Percentiles rank a stretch among this genome's conserved stretches.
Conservation (phyloP, 2,329 filamentous ascomycete genomes). For the Aspergillus uvarum region DNA sequence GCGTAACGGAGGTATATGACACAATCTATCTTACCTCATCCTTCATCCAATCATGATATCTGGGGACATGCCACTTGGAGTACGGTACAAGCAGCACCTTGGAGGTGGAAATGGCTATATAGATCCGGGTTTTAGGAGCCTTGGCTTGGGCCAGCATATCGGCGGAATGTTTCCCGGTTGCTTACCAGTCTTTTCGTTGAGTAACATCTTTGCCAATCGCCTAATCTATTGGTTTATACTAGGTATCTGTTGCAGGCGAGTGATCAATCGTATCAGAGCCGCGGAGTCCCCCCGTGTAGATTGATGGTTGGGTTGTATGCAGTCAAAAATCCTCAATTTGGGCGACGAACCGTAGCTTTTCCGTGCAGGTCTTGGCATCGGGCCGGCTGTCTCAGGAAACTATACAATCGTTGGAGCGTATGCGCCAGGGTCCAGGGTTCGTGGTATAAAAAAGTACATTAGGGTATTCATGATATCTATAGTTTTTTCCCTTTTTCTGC, state of each 20-base stretch:
- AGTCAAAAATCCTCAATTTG: neutral
- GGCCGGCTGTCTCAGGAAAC: neutral
- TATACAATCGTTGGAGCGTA: neutral
- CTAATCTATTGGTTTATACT: neutral
- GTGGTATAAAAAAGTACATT: neutral
- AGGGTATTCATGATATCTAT: slow-evolving; percentile 3
- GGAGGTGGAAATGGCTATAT: slow-evolving; percentile 64
- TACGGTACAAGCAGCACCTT: slow-evolving; percentile 79
- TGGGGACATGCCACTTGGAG: slow-evolving; percentile 73
- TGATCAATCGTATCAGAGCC: neutral
- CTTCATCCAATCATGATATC: slow-evolving; percentile 91
- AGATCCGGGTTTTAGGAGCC: neutral
- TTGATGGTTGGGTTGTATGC: neutral
- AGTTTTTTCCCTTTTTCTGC: slow-evolving; percentile 1
- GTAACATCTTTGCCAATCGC: slow-evolving; percentile 26
- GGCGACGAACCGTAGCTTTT: slow-evolving; percentile 4
- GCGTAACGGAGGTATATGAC: too few relatives aligned
- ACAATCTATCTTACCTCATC: slow-evolving; percentile 55
- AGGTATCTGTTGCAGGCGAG: neutral
- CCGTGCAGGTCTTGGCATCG: slow-evolving; percentile 22
- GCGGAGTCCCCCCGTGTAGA: neutral
- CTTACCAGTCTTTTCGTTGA: slow-evolving; percentile 38
- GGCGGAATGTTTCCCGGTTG: neutral
- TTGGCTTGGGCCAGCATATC: neutral
- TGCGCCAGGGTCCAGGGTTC: neutral